Conservation (phyloP, 192 early-diverging fungal genomes). For the Helicostylum pulchrum region DNA sequence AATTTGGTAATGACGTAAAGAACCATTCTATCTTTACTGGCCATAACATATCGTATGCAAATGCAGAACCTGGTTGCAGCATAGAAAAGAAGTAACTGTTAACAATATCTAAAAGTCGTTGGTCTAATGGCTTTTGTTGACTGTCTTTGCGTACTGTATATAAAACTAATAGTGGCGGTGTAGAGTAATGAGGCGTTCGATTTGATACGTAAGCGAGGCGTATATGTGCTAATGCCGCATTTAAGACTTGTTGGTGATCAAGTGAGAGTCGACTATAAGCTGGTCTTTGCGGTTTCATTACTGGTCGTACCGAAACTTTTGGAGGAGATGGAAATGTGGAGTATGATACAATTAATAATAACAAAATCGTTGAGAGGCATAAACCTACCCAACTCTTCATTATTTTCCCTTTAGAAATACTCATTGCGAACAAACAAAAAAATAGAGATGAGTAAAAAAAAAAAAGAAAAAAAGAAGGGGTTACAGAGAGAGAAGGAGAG, state of each 20-base stretch:
- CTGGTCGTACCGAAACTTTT: too few species aligned
- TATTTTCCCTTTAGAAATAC: too few species aligned
- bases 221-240: slow-evolving; percentile 24
- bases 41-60: slow-evolving; percentile 14
- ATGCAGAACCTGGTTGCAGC: slow-evolving; percentile 26
- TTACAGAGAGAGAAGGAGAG: too few species aligned
- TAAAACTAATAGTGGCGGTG: slow-evolving; percentile 27
- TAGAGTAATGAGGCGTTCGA: slow-evolving; percentile 28
- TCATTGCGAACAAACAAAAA: too few species aligned
- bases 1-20: slow-evolving; percentile 24
- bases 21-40: slow-evolving; percentile 28
- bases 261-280: slow-evolving; percentile 1
- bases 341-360: too few species aligned
- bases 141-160: not conserved
- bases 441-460: too few species aligned
- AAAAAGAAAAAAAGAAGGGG: too few species aligned
- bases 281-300: not conserved
- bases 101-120: slow-evolving; percentile 21
- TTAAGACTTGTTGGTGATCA: not conserved
- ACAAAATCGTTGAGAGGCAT: too few species aligned
- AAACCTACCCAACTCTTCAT: too few species aligned
- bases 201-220: slow-evolving; percentile 29
- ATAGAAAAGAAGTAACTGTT: slow-evolving; percentile 26
- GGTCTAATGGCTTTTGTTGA: not conserved
- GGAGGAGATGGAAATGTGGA: too few species aligned